Conservation (phyloP, 2,329 filamentous ascomycete species). For the Microcyclospora pomicola region DNA sequence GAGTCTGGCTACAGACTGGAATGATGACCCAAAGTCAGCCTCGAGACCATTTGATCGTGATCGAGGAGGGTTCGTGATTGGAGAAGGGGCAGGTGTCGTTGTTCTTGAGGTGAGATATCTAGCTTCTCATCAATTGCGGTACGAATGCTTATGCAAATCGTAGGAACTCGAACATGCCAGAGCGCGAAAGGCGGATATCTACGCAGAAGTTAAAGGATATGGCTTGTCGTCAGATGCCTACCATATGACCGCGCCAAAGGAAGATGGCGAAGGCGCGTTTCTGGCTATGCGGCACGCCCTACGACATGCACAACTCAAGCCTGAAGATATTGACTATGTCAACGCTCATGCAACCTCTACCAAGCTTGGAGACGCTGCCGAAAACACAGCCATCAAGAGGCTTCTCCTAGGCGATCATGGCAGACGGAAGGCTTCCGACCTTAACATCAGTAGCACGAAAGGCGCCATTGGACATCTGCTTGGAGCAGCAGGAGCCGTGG, state of each 20-base stretch:
- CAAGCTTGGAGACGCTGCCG: conserved; percentile 69
- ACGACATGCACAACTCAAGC: conserved; percentile 54
- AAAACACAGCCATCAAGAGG: conserved; percentile 67
- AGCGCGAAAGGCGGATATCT: conserved; percentile 62
- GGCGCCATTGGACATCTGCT: conserved; percentile 84
- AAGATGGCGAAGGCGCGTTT: conserved; percentile 68
- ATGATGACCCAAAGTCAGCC: conserved; percentile 53
- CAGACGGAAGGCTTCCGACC: conserved; percentile 42
- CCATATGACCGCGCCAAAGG: conserved; percentile 82
- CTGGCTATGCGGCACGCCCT: conserved; percentile 77
- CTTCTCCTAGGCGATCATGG: conserved; percentile 65
- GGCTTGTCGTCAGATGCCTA: conserved; percentile 81
- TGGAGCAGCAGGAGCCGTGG: conserved; percentile 79
- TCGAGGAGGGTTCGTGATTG: conserved; percentile 78
- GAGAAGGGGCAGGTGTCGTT: conserved; percentile 79
- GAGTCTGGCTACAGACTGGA: conserved; percentile 71
- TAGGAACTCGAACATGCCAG: conserved; percentile 76
- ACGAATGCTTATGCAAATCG: conserved; percentile 2
- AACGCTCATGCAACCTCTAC: conserved; percentile 95
- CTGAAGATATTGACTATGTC: conserved; percentile 68
- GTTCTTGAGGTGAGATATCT: conserved; percentile 52
- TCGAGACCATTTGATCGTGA: conserved; percentile 77
- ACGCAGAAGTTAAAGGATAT: conserved; percentile 81
- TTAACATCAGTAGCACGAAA: conserved; percentile 88
- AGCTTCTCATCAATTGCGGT: background rate